phyloP scores from a whole-genome alignment of 495 filamentous ascomycete species.

The Aspergillus saccharolyticus region DNA sequence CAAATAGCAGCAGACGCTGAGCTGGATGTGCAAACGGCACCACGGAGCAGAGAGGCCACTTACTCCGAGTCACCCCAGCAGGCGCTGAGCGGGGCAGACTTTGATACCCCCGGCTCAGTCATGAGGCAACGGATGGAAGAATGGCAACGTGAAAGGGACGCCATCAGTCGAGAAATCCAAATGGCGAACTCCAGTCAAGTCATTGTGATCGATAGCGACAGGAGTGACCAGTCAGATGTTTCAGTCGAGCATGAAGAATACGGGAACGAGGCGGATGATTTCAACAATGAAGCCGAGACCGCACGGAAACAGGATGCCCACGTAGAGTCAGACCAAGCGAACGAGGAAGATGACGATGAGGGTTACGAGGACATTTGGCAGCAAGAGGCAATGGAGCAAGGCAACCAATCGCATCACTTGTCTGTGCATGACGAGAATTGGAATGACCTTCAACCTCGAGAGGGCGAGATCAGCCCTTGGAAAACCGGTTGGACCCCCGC shows the following conservation, averaged over 20 bases:
- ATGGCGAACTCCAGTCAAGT: constrained; percentile 44
- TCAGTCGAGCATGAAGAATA: constrained; percentile 1
- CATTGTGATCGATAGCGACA: constrained; percentile 49
- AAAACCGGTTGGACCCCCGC: constrained; percentile 12
- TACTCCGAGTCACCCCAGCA: constrained; percentile 12
- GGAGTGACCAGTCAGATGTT: constrained; percentile 8
- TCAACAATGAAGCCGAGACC: neutral
- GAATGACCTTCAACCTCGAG: constrained; percentile 10
- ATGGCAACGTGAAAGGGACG: constrained; percentile 49
- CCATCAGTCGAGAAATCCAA: constrained; percentile 46
- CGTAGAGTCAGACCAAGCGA: constrained; percentile 2
- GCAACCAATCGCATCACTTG: constrained; percentile 24
- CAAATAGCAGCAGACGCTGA: constrained; percentile 1
- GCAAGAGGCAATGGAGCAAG: constrained; percentile 37
- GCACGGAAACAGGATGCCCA: neutral
- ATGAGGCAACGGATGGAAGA: constrained; percentile 34
- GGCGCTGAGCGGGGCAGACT: constrained; percentile 2
- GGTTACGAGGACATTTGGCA: constrained; percentile 45
- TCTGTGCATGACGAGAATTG: constrained; percentile 7
- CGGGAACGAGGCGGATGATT: constrained; percentile 2
- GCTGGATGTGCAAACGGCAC: constrained; percentile 5
- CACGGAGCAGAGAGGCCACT: neutral
- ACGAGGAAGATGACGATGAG: constrained; percentile 26
- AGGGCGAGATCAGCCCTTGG: constrained; percentile 14
- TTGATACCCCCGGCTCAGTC: constrained; percentile 13